Conservation (phyloP, 495 filamentous ascomycete genomes). For the Penicillium lagena region DNA sequence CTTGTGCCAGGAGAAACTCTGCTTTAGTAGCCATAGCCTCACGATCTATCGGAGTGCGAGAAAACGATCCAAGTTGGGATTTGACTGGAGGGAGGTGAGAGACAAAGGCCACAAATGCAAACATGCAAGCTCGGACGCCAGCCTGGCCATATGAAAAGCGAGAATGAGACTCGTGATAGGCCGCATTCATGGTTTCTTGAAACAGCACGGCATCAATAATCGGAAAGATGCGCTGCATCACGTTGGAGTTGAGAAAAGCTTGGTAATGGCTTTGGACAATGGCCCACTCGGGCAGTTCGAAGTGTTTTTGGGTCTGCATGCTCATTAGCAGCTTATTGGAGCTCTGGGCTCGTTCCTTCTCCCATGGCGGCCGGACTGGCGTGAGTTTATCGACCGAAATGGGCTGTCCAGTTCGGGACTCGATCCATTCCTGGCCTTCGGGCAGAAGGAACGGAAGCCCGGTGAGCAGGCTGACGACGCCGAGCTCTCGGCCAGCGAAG, state of each 20-base stretch:
- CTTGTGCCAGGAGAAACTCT: constrained; percentile 31
- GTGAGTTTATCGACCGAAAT: constrained; percentile 31
- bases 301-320: constrained; percentile 11
- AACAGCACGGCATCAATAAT: constrained; percentile 34
- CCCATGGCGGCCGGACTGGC: constrained; percentile 25
- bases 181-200: constrained; percentile 29
- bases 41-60: constrained; percentile 19
- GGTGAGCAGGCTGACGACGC: constrained; percentile 38
- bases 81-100: constrained; percentile 20
- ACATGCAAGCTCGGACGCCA: constrained; percentile 33
- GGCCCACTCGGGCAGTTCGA: constrained; percentile 22
- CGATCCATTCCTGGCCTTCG: constrained; percentile 41
- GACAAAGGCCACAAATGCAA: constrained; percentile 38
- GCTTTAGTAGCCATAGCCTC: constrained; percentile 29
- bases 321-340: constrained; percentile 18
- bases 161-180: constrained; percentile 23
- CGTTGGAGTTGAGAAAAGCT: constrained; percentile 11
- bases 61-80: neutral
- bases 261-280: constrained; percentile 17
- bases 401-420: constrained; percentile 36
- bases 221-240: constrained; percentile 40
- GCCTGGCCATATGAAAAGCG: constrained; percentile 11
- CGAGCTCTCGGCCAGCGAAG: constrained; percentile 42
- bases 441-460: constrained; percentile 41
- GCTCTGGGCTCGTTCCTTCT: constrained; percentile 23